Evolutionary conservation across 2,329 filamentous ascomycete genomes (phyloP), one percentile per base, ranked within the genome.

Genomic region (Epichloe typhina): DNA sequence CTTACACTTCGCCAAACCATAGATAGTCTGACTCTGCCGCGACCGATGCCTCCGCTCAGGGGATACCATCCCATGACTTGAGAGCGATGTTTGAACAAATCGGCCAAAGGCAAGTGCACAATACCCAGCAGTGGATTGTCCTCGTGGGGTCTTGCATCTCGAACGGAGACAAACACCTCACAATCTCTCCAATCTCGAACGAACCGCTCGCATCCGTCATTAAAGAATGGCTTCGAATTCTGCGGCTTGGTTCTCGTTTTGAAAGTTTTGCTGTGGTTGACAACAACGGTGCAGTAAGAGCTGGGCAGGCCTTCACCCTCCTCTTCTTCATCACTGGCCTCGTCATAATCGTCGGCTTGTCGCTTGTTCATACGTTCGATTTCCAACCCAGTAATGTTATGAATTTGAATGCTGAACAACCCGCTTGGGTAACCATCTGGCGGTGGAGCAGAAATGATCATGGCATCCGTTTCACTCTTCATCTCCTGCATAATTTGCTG

Each of bases 161-260:
- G 75, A 2, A 87, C 82, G 1, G 76, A 72, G 33, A 89, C 68
- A 55, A 85, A 82, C 35, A 88, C 71, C 61, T 88, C 83, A 1
- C 81, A 76, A 12, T 74, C 78, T 15, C 70, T 72, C 76, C 83
- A 87, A 61, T 88, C 80, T 12, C 78, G 72, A 39, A 88, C 73
- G 55, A 87, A 86, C 5, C 82, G 76, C 62, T 89, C 85, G 2
- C 80, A 86, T 5, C 82, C 82, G 3, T 85, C 84, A 56, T 88
- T 88, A 71, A 85, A 88, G 64, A 88, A 88, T 0, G 85, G 85
- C 58, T 86, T 87, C 0, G 80, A 75, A 54, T 87, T 88, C 67
- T 87, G 86, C 1, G 85, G 84, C 65, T 89, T 88, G 0, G 84
- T 86, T 15, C 85, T 71, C 2, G 84, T 86, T 58, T 76, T 81